Percentiles rank a stretch among this genome's conserved stretches.
Conservation (phyloP, 192 early-diverging fungal species). For the Coemansia sp. region DNA sequence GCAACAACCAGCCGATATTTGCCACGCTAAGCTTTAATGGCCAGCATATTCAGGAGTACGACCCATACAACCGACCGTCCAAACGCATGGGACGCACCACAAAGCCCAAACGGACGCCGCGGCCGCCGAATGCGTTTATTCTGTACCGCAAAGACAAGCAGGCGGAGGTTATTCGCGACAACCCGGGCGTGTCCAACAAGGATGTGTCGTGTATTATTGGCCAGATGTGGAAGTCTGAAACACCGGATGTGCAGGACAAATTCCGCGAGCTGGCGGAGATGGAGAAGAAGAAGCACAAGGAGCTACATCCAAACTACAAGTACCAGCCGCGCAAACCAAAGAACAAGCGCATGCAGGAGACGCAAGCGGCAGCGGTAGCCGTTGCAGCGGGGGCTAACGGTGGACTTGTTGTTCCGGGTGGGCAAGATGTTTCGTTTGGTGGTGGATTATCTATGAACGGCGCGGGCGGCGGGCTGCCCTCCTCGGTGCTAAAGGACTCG, state of each 20-base stretch:
- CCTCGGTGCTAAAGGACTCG: slow-evolving; percentile 38
- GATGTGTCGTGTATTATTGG: slow-evolving; percentile 59
- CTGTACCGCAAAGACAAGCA: slow-evolving; percentile 59
- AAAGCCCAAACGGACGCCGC: slow-evolving; percentile 55
- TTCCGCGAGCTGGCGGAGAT: slow-evolving; percentile 55
- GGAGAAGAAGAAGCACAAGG: slow-evolving; percentile 57
- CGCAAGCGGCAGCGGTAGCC: slow-evolving; percentile 26
- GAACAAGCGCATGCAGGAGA: slow-evolving; percentile 49
- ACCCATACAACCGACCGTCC: slow-evolving; percentile 38
- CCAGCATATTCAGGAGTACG: slow-evolving; percentile 52
- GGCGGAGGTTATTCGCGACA: slow-evolving; percentile 54
- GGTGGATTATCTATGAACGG: slow-evolving; percentile 2
- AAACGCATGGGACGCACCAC: slow-evolving; percentile 38
- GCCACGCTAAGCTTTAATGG: slow-evolving; percentile 41
- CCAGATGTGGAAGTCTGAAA: slow-evolving; percentile 58
- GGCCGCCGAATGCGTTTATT: slow-evolving; percentile 58
- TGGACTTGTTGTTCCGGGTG: slow-evolving; percentile 15
- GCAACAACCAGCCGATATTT: slow-evolving; percentile 45
- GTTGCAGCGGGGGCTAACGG: slow-evolving; percentile 5
- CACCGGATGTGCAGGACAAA: slow-evolving; percentile 51
- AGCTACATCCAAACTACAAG: slow-evolving; percentile 58
- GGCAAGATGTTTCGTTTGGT: slow-evolving; percentile 33
- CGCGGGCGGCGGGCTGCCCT: slow-evolving; percentile 14
- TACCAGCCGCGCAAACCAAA: slow-evolving; percentile 59
- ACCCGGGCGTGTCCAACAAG: slow-evolving; percentile 57